phyloP scores from a whole-genome alignment of 305 asterid species.

The Nicotiana rustica region DNA sequence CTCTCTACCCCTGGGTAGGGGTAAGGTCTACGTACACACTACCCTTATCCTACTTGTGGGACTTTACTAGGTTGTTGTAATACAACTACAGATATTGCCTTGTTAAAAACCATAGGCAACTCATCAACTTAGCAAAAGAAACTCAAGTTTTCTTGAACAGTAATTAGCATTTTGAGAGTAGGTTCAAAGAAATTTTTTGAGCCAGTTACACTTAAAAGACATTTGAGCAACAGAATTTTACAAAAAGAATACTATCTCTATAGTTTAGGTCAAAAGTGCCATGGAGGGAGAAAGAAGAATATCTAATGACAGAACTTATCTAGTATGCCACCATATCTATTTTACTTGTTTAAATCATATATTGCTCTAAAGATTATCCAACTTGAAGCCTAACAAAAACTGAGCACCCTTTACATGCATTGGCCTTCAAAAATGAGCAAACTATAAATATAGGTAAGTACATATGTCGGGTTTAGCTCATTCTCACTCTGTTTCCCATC shows the following conservation, averaged over 20 bases:
- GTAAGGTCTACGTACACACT: too few species aligned
- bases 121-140: too few species aligned
- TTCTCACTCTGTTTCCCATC: conserved; percentile 61
- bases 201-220: not conserved
- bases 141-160: not conserved
- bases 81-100: too few species aligned
- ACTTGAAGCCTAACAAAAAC: conserved; percentile 9
- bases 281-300: not conserved
- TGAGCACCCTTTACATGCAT: not conserved
- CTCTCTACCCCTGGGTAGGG: too few species aligned
- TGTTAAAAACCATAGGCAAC: too few species aligned
- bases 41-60: too few species aligned
- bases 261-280: conserved; percentile 12
- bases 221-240: conserved; percentile 13
- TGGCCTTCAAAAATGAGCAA: conserved; percentile 6
- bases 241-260: conserved; percentile 27
- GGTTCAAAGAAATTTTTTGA: not conserved
- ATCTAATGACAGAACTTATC: conserved; percentile 21
- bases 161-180: not conserved
- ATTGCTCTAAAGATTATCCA: conserved; percentile 14
- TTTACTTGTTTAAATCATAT: conserved; percentile 27
- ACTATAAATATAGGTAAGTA: not conserved
- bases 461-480: not conserved
- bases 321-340: conserved; percentile 19
- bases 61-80: too few species aligned